Evolutionary conservation across 768 basidiomycete genomes (phyloP), one percentile per base, ranked within the genome.

Genomic region (Mycena floridula): DNA sequence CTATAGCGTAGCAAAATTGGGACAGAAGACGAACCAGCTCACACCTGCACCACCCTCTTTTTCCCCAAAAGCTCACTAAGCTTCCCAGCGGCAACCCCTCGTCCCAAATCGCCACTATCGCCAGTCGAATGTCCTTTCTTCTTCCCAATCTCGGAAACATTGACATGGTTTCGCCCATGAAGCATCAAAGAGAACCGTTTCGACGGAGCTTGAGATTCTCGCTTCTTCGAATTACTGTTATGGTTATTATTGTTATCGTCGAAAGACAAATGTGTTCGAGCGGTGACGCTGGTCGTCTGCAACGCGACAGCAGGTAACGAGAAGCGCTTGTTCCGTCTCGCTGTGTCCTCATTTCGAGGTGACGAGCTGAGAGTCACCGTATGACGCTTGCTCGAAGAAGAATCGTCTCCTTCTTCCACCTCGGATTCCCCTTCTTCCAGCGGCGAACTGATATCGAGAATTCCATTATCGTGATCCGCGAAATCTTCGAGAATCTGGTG

Each of bases 261-360:
- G n/a, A n/a, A n/a, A n/a, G n/a, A n/a, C n/a, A n/a, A n/a, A 43
- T 54, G 63, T 28, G 77, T 74, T 16, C 77, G 72, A 18, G 82
- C 76, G 23, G 80, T 83, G 12, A 89, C 85, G 15, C 75, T 78
- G 24, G 79, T 79, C 24, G 80, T 79, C 51, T 89, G 85, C 59
- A 89, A 51, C 27, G 82, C 85, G 27, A 90, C 69, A n/a, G 84
- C 84, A 37, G 87, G 85, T 40, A 85, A 48, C 40, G 88, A 89
- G 54, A 88, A 88, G 28, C 85, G 74, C 56, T 86, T 85, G 54
- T 68, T 69, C 54, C 78, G 60, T 51, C 82, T 64, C 36, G 72
- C 74, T 0, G 83, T 85, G 49, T 85, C 74, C 56, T 85, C 85
- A 53, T 58, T 69, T 47, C 69, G 54, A 40, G 61, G 13, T 15